A percentile compares a stretch with the other conserved stretches of the same genome.
These are phyloP conservation scores for Saraca asoca DNA, from an alignment of 331 rosid species.

Conservation along the genomic window DNA sequence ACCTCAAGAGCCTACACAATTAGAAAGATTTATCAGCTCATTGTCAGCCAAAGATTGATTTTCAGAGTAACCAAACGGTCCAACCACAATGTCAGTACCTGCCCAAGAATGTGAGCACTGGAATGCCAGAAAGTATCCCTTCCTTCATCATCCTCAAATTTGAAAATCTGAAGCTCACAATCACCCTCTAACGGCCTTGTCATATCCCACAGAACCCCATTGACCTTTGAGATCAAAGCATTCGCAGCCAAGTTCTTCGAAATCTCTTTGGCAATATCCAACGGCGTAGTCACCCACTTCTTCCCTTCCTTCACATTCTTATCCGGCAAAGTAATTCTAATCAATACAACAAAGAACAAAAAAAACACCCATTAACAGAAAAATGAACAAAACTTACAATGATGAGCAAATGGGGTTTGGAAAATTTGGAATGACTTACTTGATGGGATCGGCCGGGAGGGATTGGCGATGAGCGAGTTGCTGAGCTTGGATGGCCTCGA, in stretches of 20 bases:
- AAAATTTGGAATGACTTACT: slow-evolving; percentile 26
- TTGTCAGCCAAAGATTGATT: background rate
- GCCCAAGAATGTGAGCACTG: slow-evolving; percentile 97
- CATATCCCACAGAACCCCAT: slow-evolving; percentile 92
- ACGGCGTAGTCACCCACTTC: slow-evolving; percentile 76
- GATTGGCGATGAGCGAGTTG: slow-evolving; percentile 50
- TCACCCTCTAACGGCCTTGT: slow-evolving; percentile 73
- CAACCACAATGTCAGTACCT: slow-evolving; percentile 46
- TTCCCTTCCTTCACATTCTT: slow-evolving; percentile 72
- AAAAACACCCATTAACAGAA: background rate
- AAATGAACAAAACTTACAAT: background rate
- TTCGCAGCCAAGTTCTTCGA: slow-evolving; percentile 75
- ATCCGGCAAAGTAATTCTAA: slow-evolving; percentile 66
- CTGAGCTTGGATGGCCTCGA: slow-evolving; percentile 55
- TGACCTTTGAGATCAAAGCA: slow-evolving; percentile 81
- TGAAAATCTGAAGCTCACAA: slow-evolving; percentile 69
- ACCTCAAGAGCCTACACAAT: slow-evolving; percentile 69
- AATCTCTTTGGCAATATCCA: slow-evolving; percentile 77
- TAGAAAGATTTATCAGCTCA: slow-evolving; percentile 7
- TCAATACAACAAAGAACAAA: background rate
- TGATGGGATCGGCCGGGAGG: slow-evolving; percentile 76
- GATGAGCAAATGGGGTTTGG: background rate
- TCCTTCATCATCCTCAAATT: slow-evolving; percentile 79
- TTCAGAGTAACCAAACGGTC: background rate
- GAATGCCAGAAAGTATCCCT: slow-evolving; percentile 99